A percentile compares a stretch with the other conserved stretches of the same genome.
phyloP scores from a whole-genome alignment of 1,284 basidiomycete species.

The Irpex rosettiformis region DNA sequence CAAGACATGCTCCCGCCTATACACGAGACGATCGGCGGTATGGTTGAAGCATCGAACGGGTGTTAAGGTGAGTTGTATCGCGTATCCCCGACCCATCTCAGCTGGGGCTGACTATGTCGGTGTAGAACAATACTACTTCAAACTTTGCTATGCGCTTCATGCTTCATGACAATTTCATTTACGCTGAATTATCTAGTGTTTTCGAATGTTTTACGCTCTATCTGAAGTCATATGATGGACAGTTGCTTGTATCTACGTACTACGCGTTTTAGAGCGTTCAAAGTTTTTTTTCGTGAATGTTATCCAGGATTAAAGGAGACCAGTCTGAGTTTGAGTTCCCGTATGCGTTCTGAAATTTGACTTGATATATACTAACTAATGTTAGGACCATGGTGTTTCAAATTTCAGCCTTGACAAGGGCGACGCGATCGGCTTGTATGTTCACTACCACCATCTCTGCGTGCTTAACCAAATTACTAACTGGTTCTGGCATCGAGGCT shows the following conservation, averaged over 20 bases:
- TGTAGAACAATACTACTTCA: not conserved
- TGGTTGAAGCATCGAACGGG: not conserved
- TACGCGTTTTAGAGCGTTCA: not conserved
- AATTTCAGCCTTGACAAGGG: too few relatives aligned
- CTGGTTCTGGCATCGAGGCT: too few relatives aligned
- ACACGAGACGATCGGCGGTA: not conserved
- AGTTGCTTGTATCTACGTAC: not conserved
- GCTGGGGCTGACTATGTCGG: not conserved
- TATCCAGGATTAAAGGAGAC: too few relatives aligned
- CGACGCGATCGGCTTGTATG: too few relatives aligned
- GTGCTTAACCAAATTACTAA: too few relatives aligned
- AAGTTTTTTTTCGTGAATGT: too few relatives aligned
- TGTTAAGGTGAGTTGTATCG: not conserved
- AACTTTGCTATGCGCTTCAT: not conserved
- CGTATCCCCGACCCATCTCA: too few relatives aligned
- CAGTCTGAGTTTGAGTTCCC: too few relatives aligned
- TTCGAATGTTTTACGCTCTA: not conserved
- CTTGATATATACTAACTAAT: too few relatives aligned
- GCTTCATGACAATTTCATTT: not conserved
- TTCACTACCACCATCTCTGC: too few relatives aligned
- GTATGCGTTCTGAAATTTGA: too few relatives aligned
- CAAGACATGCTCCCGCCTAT: constrained; percentile 5
- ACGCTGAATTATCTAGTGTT: not conserved
- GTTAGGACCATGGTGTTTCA: too few relatives aligned
- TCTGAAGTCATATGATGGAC: not conserved